Evolutionary conservation across 2,329 filamentous ascomycete genomes (phyloP).

Genomic region (Hawksworthiomyces lignivorus): DNA sequence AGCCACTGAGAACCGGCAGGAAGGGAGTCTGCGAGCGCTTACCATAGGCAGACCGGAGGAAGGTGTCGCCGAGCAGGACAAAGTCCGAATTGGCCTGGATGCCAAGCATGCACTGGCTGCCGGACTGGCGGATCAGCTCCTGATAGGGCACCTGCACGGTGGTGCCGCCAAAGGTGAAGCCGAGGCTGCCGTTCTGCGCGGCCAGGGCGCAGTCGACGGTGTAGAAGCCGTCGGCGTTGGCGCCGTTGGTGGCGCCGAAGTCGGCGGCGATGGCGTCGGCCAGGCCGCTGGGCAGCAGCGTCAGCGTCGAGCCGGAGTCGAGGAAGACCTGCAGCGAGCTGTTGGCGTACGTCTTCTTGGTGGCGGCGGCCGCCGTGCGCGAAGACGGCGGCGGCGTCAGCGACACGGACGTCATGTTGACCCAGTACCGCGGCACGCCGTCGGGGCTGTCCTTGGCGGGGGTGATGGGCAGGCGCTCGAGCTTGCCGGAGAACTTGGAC

Average conservation of each 20-base stretch:
- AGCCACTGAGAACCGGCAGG: too few species aligned
- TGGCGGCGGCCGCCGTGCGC: conserved; percentile 14
- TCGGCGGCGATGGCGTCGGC: conserved; percentile 41
- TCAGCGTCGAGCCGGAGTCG: conserved; percentile 63
- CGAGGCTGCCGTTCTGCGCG: conserved; percentile 32
- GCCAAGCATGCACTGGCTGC: conserved; percentile 38
- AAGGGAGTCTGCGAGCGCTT: too few species aligned
- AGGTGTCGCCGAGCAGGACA: conserved; percentile 50
- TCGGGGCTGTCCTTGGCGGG: conserved; percentile 48
- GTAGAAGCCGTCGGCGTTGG: conserved; percentile 37
- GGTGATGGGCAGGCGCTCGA: conserved; percentile 55
- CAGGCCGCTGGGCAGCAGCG: conserved; percentile 53
- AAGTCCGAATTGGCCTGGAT: conserved; percentile 40
- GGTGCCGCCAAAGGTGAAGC: conserved; percentile 41
- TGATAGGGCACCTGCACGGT: conserved; percentile 41
- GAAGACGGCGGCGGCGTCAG: conserved; percentile 28
- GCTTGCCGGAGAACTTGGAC: conserved; percentile 52
- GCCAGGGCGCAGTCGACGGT: conserved; percentile 37
- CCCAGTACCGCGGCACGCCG: conserved; percentile 44
- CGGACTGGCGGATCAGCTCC: conserved; percentile 38
- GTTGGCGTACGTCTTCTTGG: conserved; percentile 27
- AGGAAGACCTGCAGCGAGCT: conserved; percentile 51
- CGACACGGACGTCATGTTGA: conserved; percentile 37
- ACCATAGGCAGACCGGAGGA: conserved; percentile 49
- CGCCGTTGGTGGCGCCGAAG: conserved; percentile 32